These are phyloP conservation scores for Circinella minor DNA, from an alignment of 371 early-diverging fungal genomes.

Conservation along the genomic window DNA sequence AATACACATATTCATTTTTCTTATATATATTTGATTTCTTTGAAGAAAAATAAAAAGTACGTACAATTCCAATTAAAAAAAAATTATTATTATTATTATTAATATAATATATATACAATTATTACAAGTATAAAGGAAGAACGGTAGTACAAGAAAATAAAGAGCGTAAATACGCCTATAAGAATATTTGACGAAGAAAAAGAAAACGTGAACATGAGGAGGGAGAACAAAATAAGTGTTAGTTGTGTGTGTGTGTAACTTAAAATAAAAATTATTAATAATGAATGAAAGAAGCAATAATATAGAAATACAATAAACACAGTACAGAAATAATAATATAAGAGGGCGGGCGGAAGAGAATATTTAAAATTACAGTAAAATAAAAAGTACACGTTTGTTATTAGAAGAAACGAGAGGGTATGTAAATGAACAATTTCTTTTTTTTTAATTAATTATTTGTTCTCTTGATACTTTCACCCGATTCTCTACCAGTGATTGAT, in stretches of 20 bases:
- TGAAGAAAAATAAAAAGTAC: too few species aligned
- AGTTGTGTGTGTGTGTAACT: too few species aligned
- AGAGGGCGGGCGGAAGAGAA: not conserved
- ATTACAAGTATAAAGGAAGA: not conserved
- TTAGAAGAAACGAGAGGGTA: too few species aligned
- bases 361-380: not conserved
- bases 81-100: not conserved
- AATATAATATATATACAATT: slow-evolving; percentile 7
- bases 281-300: not conserved
- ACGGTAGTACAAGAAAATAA: not conserved
- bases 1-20: too few species aligned
- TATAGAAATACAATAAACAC: not conserved
- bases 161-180: too few species aligned
- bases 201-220: too few species aligned
- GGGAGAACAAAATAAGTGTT: too few species aligned
- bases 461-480: not conserved
- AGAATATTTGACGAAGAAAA: too few species aligned
- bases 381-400: too few species aligned
- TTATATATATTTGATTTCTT: too few species aligned
- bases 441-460: not conserved
- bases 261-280: not conserved
- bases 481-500: not conserved
- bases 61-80: too few species aligned
- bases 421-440: too few species aligned
- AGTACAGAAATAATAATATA: not conserved